Base-by-base conservation (phyloP, 2,329 filamentous ascomycete genomes). In the Ophiostoma perfectum region DNA sequence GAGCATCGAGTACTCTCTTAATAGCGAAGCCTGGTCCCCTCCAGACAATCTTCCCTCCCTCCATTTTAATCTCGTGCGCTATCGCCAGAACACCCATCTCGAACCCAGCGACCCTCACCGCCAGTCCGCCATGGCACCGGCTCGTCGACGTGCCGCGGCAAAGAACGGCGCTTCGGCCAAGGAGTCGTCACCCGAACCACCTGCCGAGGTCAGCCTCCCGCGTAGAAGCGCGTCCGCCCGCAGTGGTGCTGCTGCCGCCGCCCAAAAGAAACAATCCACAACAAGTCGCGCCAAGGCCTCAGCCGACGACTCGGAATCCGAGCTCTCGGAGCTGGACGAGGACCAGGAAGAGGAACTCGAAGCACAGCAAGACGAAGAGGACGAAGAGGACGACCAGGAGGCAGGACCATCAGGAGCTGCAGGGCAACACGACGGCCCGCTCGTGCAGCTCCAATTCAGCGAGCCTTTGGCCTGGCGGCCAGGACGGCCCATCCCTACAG, bases 391-490 rank as follows among this genome's bases (percentile, higher is more conserved):
- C 45, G 64, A 68, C 16, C 58, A 67, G n/a, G 67, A 45, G 62
- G 64, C 64, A 58, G 58, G 39, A 14, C 62, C 49, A 18, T 42
- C 67, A 12, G 36, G 49, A 9, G 45, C 63, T 9, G 60, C 60
- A 39, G 44, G 62, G 12, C 76, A 77, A 41, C 58, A 64, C 49
- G 75, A 75, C n/a, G 77, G 77, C 45, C 78, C 78, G 68, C 75
- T 78, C 18, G 77, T 78, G 60, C 79, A 77, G 68, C 86, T 99
- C 64, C 81, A 87, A 73, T 98, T 98, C 83, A 87, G 93, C 75
- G 89, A 97, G 76, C 84, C 92, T 72, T 83, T 99, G 69, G 91
- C 92, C 76, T 97, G 95, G 91, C 90, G 90, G 76, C 92, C 93
- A 60, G 95, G 94, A 70, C 95, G 92, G 79, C 88, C 93, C 66